Base-by-base conservation (phyloP, 31 red algal species). In the Bonnemaisonia californica region DNA sequence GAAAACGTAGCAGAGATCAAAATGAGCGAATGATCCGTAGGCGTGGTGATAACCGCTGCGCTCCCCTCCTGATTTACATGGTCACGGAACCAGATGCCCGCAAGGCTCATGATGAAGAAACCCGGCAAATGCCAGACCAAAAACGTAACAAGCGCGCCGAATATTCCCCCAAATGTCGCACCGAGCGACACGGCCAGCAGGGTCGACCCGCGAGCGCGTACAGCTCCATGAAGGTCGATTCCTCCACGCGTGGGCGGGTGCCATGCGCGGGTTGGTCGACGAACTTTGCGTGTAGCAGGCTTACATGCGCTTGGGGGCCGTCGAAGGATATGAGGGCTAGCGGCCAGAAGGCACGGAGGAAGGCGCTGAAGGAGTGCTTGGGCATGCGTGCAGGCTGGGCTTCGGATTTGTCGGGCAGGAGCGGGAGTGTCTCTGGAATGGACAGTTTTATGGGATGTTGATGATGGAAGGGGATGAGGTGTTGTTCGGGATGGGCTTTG, bases 191-290 rank as follows among this genome's bases (percentile, higher is more conserved):
- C 35, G 34, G 69, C 79, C 24, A 89, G 84, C 62, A 89, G 91
- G 24, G 91, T 94, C 19, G 91, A 94, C 11, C 84, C 78, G 12
- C 61, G 34, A 94, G 84, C 11, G 91, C 84, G 62, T 77, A 94
- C 23, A 94, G 84, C 61, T 88, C 91, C n/a, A 94, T 57, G 68
- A 94, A 94, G 24, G 82, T 83, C 21, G 80, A 77, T 48, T 94
- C 84, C 29, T 35, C 24, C 59, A 94, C 42, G 37, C 26, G 19
- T 13, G 80, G 88, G 12, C 21, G 62, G 5, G 21, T 19, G 41
- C 18, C 24, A 16, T 70, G 65, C 24, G 11, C 45, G 21, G 89
- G 71, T 24, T 18, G n/a, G 35, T 68, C 62, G 28, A 89, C 84
- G 34, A 88, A 88, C 60, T 54, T 78, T 2, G 71, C 42, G 21